These are phyloP conservation scores for Scenedesmus sp. DNA, from an alignment of 163 green algal genomes.

Conservation along the genomic window DNA sequence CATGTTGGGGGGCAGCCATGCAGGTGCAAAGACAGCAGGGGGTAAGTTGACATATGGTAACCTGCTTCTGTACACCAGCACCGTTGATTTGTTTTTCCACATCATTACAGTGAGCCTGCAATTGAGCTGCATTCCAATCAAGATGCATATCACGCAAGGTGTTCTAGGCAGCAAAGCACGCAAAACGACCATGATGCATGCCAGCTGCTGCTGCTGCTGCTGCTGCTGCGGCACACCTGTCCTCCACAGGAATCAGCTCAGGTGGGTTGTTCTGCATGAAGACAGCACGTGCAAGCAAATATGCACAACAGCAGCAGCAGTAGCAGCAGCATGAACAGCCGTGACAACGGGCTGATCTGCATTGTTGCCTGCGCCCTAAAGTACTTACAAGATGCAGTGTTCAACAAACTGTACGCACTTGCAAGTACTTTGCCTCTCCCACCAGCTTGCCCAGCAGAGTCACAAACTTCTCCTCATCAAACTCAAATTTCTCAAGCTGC, in stretches of 20 bases:
- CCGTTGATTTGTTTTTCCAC: no score
- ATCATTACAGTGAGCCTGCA: background rate
- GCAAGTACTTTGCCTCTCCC: constrained; percentile 37
- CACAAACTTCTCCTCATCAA: constrained; percentile 68
- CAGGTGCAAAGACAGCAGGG: background rate
- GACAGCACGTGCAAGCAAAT: constrained; percentile 58
- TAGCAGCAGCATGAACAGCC: no score
- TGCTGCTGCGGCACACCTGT: constrained; percentile 57
- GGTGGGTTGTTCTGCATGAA: constrained; percentile 83
- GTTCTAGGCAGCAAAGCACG: no score
- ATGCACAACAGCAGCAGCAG: background rate
- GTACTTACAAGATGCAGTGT: background rate
- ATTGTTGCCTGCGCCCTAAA: background rate
- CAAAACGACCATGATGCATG: background rate
- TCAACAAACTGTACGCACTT: background rate
- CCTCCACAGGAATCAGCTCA: constrained; percentile 75
- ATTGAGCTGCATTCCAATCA: background rate
- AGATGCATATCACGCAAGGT: no score
- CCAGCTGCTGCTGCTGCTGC: background rate
- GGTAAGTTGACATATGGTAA: background rate
- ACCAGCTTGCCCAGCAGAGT: constrained; percentile 62
- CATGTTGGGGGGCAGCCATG: background rate
- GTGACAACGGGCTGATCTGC: background rate
- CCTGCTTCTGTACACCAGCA: background rate
- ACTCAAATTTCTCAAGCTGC: constrained; percentile 27